Conservation (phyloP, 176 grass and related monocot genomes). For the Pharus latifolius region DNA sequence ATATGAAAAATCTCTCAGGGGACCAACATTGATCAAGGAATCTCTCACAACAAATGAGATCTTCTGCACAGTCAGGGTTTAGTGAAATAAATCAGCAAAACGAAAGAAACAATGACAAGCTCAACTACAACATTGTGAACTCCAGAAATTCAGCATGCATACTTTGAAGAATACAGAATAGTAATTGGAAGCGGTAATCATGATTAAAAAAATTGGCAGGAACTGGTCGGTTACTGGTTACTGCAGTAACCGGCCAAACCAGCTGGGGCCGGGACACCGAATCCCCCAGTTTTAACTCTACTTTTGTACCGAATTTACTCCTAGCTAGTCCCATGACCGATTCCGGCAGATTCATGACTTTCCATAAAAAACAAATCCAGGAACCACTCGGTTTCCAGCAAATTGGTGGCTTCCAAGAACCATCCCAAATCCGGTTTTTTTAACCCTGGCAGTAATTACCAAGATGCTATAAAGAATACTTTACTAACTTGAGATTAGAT, state of each 20-base stretch:
- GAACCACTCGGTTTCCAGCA: too few species aligned
- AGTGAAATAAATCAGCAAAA: conserved; percentile 18
- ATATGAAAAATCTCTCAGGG: conserved; percentile 91
- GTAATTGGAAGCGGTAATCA: background rate
- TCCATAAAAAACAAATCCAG: too few species aligned
- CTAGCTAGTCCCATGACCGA: too few species aligned
- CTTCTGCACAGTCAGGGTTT: conserved; percentile 45
- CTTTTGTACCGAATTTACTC: too few species aligned
- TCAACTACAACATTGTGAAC: background rate
- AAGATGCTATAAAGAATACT: background rate
- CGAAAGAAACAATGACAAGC: background rate
- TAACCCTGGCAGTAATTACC: conserved; percentile 2
- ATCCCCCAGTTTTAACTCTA: too few species aligned
- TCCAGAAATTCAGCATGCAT: background rate
- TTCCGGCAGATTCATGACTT: too few species aligned
- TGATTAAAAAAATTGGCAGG: too few species aligned
- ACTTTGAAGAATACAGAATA: background rate
- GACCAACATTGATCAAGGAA: conserved; percentile 89
- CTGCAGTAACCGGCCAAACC: too few species aligned
- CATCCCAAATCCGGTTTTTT: too few species aligned
- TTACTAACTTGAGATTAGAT: background rate
- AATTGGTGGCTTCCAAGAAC: too few species aligned
- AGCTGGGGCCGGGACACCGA: too few species aligned
- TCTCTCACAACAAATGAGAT: conserved; percentile 89
- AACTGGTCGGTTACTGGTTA: too few species aligned